Evolutionary conservation across 768 basidiomycete genomes (phyloP), one percentile per base, ranked within the genome.

Genomic region (Tulasnella sp.): DNA sequence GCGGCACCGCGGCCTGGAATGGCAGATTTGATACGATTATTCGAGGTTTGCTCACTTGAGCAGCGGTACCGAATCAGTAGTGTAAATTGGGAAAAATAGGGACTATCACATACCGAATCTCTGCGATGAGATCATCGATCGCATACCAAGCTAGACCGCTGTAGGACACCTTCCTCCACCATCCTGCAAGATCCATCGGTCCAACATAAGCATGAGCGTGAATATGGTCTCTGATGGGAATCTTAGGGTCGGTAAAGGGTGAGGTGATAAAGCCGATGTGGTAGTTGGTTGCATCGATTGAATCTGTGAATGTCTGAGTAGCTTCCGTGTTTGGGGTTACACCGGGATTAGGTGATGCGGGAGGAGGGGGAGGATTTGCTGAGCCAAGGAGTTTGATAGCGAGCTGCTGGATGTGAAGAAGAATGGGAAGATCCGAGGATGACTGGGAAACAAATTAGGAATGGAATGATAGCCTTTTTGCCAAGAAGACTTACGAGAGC

Each of bases 11-110:
- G 74, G 53, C 75, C 73, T 34, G 33, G 66, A 57, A 83, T 75
- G 19, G 83, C 83, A 5, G 84, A 85, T 62, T 85, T 86, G 62
- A 90, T 67, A 35, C 85, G 78, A 65, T 90, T 88, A 61, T 88
- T 90, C 12, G 83, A 79, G 2, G 79, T 77, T 16, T 77, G 74
- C 65, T 89, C 85, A 42, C 86, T 88, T 65, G n/a, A 33, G 25
- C 6, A 32, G 22, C n/a, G 10, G 16, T 45, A 24, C 56, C 45
- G 55, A 8, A 20, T 28, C 40, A 37, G 48, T 35, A 27, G 53
- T 46, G 27, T 53, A 32, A n/a, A 55, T 33, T 15, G 46, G 41
- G 27, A 48, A 41, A 39, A 12, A 22, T 53, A 13, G 34, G 16
- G 25, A 13, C 52, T 44, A 29, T 37, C 28, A 63, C 72, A 41